Base-by-base conservation (phyloP, 495 filamentous ascomycete species). In the Coniosporium apollinis region DNA sequence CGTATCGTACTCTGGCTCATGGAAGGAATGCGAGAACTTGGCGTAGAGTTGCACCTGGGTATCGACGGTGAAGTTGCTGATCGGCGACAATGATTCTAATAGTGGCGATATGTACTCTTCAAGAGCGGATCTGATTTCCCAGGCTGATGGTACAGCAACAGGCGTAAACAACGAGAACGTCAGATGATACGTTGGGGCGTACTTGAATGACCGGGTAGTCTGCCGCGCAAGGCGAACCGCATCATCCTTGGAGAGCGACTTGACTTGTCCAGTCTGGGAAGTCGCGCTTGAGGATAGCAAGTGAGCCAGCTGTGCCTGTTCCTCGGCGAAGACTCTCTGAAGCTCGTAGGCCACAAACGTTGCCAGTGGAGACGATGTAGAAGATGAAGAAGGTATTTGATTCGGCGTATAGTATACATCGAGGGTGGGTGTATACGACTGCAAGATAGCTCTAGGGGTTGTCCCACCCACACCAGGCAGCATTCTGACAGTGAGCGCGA, bases 11-110 rank as follows among this genome's bases (percentile, higher is more conserved):
- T 69, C 58, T 0, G 72, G 72, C 11, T 48, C 45, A 6, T 64
- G 69, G 11, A 85, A 73, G 19, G 86, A 85, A 0, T 81, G 84
- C 3, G 74, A 66, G 42, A 78, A 76, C 0, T 66, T 62, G 2
- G 89, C 89, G 52, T 93, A 93, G 1, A 94, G 66, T 59, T 97
- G 89, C 9, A 96, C 79, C 54, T 97, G 89, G 1, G 84, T 92
- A 52, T 96, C 89, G 24, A 97, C 74, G 15, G 89, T 94, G 54
- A 97, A 96, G 51, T 92, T 87, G 64, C 82, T 86, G 44, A 96
- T 87, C 11, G 73, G 64, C 2, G 72, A 67, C 18, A 94, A 67
- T 19, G 78, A 70, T 24, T 81, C 65, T 0, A 96, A 64, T 29
- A 96, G 65, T 0, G 89, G 87, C 13, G 71, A 61, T 49, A 97